Evolutionary conservation across 352 stramenopile species (phyloP), one percentile per base, ranked within the genome.

Genomic region (Pythium phragmiticola): DNA sequence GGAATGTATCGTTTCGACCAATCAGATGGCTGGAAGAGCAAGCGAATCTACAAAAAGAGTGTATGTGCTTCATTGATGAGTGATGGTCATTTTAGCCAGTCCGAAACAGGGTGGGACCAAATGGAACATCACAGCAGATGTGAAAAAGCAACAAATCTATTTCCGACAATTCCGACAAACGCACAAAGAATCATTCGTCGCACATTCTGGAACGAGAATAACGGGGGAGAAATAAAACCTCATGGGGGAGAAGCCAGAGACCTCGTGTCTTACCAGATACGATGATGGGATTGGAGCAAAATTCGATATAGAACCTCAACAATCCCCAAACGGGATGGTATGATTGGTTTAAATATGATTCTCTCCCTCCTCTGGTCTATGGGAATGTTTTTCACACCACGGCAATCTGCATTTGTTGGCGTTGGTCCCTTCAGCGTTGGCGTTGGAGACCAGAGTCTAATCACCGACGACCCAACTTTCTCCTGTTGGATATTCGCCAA

Each of bases 191-290:
- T 52, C 51, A 41, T 43, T 30, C 2, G 34, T 55, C 21, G 60
- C 17, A 61, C 46, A 66, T 66, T 66, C 60, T 66, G 42, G 60
- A 66, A 66, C 52, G 28, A 43, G 43, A 59, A 49, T 59, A 21
- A 60, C 41, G 30, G 60, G 53, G 45, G 45, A 33, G 33, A 67
- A 67, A 67, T 67, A 67, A 62, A 67, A 67, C 60, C 60, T 67
- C 60, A 67, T 67, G 60, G 60, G 60, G 60, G 43, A 62, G 43
- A 56, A 62, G 41, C 9, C 8, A 16, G 21, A 34, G 46, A 36
- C 7, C 46, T 16, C 16, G 12, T 26, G 56, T 46, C 41, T 54
- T 23, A 3, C 7, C 28, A 12, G 2, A 6, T 56, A 6, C 43
- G 6, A 13, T 8, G 21, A 14, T 43, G 4, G 30, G 23, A 57